Evolutionary conservation across 768 basidiomycete genomes (phyloP).

Genomic region (Boletus subparvulus): DNA sequence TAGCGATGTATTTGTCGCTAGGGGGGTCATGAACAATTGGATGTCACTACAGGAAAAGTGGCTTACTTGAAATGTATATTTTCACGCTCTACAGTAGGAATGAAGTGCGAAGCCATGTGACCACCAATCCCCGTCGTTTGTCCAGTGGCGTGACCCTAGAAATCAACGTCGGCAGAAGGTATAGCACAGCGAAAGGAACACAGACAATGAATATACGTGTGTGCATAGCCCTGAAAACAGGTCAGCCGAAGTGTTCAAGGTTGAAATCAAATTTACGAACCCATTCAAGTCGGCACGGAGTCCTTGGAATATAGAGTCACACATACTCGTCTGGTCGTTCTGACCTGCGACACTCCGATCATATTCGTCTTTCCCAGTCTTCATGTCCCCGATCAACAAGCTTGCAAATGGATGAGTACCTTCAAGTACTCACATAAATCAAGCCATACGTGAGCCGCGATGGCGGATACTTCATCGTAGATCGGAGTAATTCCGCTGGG

Average conservation of each 20-base stretch:
- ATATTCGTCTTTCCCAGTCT: constrained; percentile 9
- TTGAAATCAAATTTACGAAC: neutral
- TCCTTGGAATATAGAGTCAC: constrained; percentile 4
- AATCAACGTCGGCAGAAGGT: neutral
- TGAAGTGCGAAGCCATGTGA: neutral
- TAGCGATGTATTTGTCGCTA: neutral
- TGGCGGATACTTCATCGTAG: constrained; percentile 1
- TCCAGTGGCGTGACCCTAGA: constrained; percentile 22
- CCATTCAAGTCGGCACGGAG: constrained; percentile 10
- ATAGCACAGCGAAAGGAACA: neutral
- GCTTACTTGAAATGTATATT: neutral
- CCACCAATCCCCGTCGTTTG: neutral
- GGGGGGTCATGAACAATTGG: neutral
- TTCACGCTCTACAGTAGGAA: neutral
- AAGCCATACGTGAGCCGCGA: neutral
- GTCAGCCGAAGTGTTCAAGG: neutral
- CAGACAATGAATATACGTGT: constrained; percentile 80
- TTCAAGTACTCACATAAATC: neutral
- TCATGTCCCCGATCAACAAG: neutral
- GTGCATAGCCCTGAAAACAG: constrained; percentile 47
- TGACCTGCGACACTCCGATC: neutral
- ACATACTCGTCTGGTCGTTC: neutral
- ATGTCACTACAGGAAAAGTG: no score
- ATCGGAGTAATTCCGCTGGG: neutral
- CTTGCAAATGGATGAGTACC: neutral